Base-by-base conservation (phyloP, 2,329 filamentous ascomycete genomes). In the Hypoxylon sp. region DNA sequence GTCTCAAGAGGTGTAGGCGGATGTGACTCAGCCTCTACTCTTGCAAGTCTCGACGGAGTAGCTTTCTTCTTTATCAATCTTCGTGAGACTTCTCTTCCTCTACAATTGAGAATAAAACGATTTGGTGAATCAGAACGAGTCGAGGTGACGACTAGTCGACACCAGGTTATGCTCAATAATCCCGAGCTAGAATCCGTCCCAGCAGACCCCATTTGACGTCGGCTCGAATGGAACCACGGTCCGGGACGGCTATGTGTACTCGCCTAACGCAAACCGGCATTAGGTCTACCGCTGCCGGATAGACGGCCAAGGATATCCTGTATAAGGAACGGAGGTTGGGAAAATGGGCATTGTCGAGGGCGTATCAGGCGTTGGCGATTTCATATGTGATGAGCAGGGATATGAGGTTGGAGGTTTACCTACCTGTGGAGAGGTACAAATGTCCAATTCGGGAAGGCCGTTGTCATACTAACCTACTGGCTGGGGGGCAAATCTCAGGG, bases 401-500 rank as follows among this genome's bases (percentile, higher is more conserved):
- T 20, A 20, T 20, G 20, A 20, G 33, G 8, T 35, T 11, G 33
- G 13, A 35, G 10, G 33, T 11, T 35, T 7, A 13, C 10, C 33
- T 35, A 11, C 10, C 33, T 37, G 33, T 37, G 11, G 33, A 13
- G 10, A 37, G 33, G 13, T 13, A 37, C 33, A 13, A 13, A 10
- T 14, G 33, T 13, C 33, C 33, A 37, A 37, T 14, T 37, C 33
- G 33, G 33, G 10, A 37, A 51, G 50, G 31, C 61, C 42, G 51
- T 57, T 63, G 30, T 44, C 31, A 44, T 10, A 44, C 46, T 35
- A 25, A 54, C 51, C 53, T 25, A 49, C 31, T 37, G 53, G 50
- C 40, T 49, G 40, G 20, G 37, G 40, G 42, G 20, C 40, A 55
- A 48, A 48, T 50, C 50, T 49, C 25, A 20, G 13, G 50, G 59